These are phyloP conservation scores for Meyerozyma elateridarum DNA, from an alignment of 1,139 yeast genomes.

Conservation along the genomic window DNA sequence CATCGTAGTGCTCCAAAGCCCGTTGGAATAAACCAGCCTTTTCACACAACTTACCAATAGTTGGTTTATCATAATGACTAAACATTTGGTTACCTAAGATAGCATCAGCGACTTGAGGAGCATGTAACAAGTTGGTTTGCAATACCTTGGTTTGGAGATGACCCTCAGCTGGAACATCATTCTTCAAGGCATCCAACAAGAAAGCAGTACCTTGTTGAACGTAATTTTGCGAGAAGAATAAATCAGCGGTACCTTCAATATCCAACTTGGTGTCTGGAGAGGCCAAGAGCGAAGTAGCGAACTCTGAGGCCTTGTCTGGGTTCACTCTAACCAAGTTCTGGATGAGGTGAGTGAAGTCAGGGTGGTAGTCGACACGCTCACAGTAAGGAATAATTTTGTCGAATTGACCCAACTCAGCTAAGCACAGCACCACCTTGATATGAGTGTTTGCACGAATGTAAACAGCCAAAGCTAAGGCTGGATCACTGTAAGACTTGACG, in stretches of 20 bases:
- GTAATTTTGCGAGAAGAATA: slow-evolving; percentile 89
- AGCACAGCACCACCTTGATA: slow-evolving; percentile 83
- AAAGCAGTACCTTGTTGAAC: slow-evolving; percentile 99
- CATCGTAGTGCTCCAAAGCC: slow-evolving; percentile 93
- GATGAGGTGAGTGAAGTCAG: slow-evolving; percentile 85
- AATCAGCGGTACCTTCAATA: slow-evolving; percentile 84
- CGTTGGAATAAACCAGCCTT: slow-evolving; percentile 92
- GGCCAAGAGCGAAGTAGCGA: slow-evolving; percentile 80
- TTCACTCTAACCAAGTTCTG: slow-evolving; percentile 88
- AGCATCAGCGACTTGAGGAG: slow-evolving; percentile 99
- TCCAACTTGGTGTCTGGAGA: slow-evolving; percentile 64
- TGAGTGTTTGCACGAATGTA: slow-evolving; percentile 83
- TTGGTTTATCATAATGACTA: slow-evolving; percentile 90
- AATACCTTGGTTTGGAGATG: slow-evolving; percentile 92
- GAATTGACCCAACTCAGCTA: slow-evolving; percentile 95
- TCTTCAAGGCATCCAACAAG: slow-evolving; percentile 90
- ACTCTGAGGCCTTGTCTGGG: slow-evolving; percentile 98
- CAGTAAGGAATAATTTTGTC: slow-evolving; percentile 95
- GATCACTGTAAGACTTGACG: slow-evolving; percentile 76
- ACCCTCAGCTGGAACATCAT: slow-evolving; percentile 92
- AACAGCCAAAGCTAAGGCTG: slow-evolving; percentile 84
- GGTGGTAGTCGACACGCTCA: slow-evolving; percentile 81
- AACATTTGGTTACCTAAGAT: slow-evolving; percentile 94
- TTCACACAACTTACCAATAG: slow-evolving; percentile 88
- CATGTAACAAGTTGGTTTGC: slow-evolving; percentile 89